A percentile compares a stretch with the other conserved stretches of the same genome.
Evolutionary conservation across 441 rosid species (phyloP).

Genomic region (Pelargonium myrrhifolium): DNA sequence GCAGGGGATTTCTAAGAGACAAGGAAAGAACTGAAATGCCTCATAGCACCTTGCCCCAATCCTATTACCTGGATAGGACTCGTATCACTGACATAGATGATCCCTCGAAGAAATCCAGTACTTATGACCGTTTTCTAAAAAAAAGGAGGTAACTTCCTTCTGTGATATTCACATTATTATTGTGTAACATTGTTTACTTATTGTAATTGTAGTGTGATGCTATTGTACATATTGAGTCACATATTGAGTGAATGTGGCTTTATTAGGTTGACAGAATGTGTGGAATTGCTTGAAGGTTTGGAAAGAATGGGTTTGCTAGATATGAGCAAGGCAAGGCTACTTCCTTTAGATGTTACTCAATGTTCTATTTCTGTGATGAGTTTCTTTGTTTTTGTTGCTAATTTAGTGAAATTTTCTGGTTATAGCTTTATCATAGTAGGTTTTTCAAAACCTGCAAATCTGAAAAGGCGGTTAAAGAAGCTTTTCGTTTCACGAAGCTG

Average conservation of each 20-base stretch:
- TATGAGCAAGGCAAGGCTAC: conserved; percentile 59
- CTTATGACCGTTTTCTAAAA: conserved; percentile 53
- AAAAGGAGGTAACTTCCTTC: conserved; percentile 52
- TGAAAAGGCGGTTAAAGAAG: conserved; percentile 65
- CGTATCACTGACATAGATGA: conserved; percentile 29
- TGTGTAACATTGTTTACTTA: conserved; percentile 17
- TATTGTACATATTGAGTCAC: conserved; percentile 13
- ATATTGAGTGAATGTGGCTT: conserved; percentile 15
- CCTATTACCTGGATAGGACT: conserved; percentile 29
- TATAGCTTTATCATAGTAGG: conserved; percentile 77
- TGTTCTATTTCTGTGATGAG: not conserved
- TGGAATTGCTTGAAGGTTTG: conserved; percentile 68
- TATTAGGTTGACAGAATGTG: conserved; percentile 55
- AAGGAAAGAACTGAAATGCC: conserved; percentile 31
- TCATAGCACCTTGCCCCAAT: conserved; percentile 27
- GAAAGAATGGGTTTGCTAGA: conserved; percentile 53
- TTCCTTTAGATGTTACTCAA: conserved; percentile 9
- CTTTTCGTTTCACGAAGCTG: conserved; percentile 76
- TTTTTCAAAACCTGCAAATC: conserved; percentile 69
- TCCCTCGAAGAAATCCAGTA: conserved; percentile 28
- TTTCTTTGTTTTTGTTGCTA: conserved; percentile 2
- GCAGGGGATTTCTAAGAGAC: conserved; percentile 28
- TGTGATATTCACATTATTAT: conserved; percentile 14
- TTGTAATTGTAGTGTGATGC: conserved; percentile 7
- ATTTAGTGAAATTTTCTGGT: conserved; percentile 14